A percentile compares a stretch with the other conserved stretches of the same genome.
These are phyloP conservation scores for Yamadazyma kanchanaburiensis DNA, from an alignment of 1,139 yeast genomes.

Conservation along the genomic window DNA sequence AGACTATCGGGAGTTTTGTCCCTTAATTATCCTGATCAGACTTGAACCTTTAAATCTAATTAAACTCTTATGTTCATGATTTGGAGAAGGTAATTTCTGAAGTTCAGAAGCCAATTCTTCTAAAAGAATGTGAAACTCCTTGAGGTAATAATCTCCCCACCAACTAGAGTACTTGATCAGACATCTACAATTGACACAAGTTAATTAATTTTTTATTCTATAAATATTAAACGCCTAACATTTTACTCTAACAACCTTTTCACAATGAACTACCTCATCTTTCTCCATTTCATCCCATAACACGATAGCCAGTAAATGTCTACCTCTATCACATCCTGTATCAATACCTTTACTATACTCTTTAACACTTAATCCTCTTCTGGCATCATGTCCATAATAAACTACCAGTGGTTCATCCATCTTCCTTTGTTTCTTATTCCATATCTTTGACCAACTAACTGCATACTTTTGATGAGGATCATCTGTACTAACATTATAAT, in stretches of 20 bases:
- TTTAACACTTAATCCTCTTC: conserved; percentile 64
- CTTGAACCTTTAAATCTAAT: no score
- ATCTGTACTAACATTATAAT: conserved; percentile 50
- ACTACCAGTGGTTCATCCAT: conserved; percentile 38
- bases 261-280: conserved; percentile 17
- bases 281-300: conserved; percentile 28
- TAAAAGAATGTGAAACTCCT: no score
- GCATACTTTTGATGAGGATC: conserved; percentile 47
- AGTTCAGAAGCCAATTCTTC: no score
- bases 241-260: conserved; percentile 18
- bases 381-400: conserved; percentile 88
- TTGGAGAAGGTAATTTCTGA: no score
- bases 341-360: conserved; percentile 78
- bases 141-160: no score
- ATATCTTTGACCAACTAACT: conserved; percentile 63
- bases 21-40: no score
- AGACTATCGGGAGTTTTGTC: no score
- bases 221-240: no score
- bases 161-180: no score
- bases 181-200: no score
- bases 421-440: conserved; percentile 50
- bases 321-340: conserved; percentile 78
- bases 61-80: no score
- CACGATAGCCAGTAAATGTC: conserved; percentile 62
- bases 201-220: no score